Conservation (phyloP, 1,284 basidiomycete genomes). For the Leccinum subrobustum region DNA sequence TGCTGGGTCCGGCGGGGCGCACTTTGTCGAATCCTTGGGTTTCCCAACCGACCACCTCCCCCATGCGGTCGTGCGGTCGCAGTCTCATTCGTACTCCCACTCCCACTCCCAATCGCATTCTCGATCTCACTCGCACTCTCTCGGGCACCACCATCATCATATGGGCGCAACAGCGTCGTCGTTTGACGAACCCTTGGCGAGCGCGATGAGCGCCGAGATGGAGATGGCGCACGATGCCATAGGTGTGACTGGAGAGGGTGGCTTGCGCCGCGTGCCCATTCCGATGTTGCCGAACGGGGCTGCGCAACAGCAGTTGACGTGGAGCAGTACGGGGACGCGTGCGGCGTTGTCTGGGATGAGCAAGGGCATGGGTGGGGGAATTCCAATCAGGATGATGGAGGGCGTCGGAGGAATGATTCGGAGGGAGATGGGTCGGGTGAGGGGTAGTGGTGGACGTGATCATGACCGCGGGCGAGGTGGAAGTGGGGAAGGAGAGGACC, state of each 20-base stretch:
- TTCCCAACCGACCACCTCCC: conserved; percentile 32
- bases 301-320: conserved; percentile 21
- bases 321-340: conserved; percentile 19
- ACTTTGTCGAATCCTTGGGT: conserved; percentile 55
- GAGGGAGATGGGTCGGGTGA: conserved; percentile 52
- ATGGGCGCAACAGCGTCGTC: conserved; percentile 42
- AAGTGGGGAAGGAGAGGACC: not conserved
- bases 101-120: conserved; percentile 10
- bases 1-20: conserved; percentile 37
- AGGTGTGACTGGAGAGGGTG: conserved; percentile 28
- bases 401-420: conserved; percentile 61
- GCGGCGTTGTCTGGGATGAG: conserved; percentile 19
- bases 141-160: not conserved
- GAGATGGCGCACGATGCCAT: conserved; percentile 55
- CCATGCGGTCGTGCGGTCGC: conserved; percentile 20
- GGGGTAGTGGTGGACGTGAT: conserved; percentile 8
- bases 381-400: conserved; percentile 59
- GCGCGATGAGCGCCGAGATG: conserved; percentile 66
- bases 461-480: not conserved
- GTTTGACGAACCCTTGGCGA: conserved; percentile 77
- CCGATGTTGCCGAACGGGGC: conserved; percentile 74
- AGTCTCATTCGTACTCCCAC: conserved; percentile 4
- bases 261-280: conserved; percentile 39
- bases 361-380: conserved; percentile 22
- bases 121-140: not conserved